Percentiles rank a stretch among this genome's conserved stretches.
phyloP scores from a whole-genome alignment of 495 filamentous ascomycete species.

The Xylaria cubensis region DNA sequence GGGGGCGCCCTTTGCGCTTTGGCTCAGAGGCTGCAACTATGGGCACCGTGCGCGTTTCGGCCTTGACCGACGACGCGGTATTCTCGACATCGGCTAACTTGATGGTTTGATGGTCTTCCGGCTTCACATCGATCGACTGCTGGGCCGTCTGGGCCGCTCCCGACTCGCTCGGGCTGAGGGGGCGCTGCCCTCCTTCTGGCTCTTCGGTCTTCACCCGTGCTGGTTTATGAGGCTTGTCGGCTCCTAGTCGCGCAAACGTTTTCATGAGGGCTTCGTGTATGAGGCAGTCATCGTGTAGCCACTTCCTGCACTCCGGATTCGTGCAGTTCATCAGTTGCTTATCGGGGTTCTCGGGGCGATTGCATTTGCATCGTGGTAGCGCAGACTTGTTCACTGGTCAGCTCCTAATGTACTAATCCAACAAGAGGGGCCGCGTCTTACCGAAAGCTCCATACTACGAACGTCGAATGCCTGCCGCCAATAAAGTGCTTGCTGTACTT shows the following conservation, averaged over 20 bases:
- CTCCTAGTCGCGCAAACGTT: slow-evolving; percentile 54
- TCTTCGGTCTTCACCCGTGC: slow-evolving; percentile 46
- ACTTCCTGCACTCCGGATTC: slow-evolving; percentile 61
- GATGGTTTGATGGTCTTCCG: slow-evolving; percentile 40
- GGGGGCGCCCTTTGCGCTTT: slow-evolving; percentile 41
- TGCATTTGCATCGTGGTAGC: slow-evolving; percentile 66
- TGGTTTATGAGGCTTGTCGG: slow-evolving; percentile 50
- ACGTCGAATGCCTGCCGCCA: slow-evolving; percentile 71
- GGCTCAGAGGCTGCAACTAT: slow-evolving; percentile 27
- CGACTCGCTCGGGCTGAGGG: slow-evolving; percentile 52
- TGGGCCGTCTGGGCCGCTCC: slow-evolving; percentile 47
- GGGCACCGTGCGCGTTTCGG: slow-evolving; percentile 28
- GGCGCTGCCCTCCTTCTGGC: slow-evolving; percentile 46
- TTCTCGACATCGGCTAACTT: slow-evolving; percentile 33
- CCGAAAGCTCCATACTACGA: slow-evolving; percentile 61
- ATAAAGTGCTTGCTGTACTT: slow-evolving; percentile 60
- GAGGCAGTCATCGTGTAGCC: slow-evolving; percentile 70
- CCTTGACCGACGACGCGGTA: slow-evolving; percentile 25
- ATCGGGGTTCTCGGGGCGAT: slow-evolving; percentile 68
- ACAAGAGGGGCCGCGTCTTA: slow-evolving; percentile 42
- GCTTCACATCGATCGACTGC: slow-evolving; percentile 57
- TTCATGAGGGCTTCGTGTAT: slow-evolving; percentile 56
- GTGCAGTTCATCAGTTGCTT: slow-evolving; percentile 64
- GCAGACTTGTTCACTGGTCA: slow-evolving; percentile 56
- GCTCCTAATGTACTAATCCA: not conserved